Evolutionary conservation across 768 basidiomycete genomes (phyloP).

Genomic region (Lentinula guzmanii): DNA sequence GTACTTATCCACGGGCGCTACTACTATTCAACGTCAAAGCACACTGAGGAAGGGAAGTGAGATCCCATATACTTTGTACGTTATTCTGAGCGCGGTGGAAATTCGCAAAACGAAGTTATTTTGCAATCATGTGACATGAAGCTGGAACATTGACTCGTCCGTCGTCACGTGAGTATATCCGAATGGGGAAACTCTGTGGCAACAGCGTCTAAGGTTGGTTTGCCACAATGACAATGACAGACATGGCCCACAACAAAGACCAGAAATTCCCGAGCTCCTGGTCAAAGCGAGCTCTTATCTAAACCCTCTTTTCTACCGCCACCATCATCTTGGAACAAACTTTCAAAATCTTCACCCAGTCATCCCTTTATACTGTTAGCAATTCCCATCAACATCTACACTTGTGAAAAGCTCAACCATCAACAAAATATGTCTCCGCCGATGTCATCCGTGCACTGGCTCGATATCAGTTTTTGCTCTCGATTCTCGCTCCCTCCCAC

Average conservation of each 20-base stretch:
- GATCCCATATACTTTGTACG: too few species aligned
- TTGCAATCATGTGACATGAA: too few species aligned
- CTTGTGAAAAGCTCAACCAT: neutral
- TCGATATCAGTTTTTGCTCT: slow-evolving; percentile 1
- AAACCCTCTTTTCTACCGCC: neutral
- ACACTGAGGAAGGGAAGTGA: too few species aligned
- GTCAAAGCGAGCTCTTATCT: neutral
- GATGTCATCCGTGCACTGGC: neutral
- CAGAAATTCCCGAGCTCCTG: neutral
- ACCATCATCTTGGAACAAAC: neutral
- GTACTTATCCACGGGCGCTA: too few species aligned
- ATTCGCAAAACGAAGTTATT: too few species aligned
- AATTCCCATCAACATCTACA: neutral
- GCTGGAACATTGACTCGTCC: too few species aligned
- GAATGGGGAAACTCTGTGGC: too few species aligned
- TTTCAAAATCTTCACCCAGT: too few species aligned
- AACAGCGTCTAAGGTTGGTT: neutral
- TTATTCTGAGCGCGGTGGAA: too few species aligned
- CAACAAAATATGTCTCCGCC: neutral
- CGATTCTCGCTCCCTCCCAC: neutral
- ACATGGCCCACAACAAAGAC: neutral
- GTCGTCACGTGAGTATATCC: too few species aligned
- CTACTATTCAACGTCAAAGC: too few species aligned
- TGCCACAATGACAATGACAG: neutral
- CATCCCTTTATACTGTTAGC: too few species aligned